These are phyloP conservation scores for Geoglossum cookeanum DNA, from an alignment of 2,329 filamentous ascomycete species.

Conservation along the genomic window DNA sequence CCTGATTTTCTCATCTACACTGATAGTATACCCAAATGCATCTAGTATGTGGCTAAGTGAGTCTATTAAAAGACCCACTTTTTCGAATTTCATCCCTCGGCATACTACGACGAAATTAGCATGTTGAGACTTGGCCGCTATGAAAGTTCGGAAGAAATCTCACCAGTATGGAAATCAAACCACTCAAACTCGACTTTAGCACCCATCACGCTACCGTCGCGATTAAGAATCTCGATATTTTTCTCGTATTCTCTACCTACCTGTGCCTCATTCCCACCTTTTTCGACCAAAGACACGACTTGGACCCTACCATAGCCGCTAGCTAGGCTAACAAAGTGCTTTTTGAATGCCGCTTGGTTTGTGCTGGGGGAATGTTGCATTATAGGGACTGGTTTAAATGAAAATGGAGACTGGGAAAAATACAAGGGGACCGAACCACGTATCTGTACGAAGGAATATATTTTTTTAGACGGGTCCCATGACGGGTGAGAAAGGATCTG, in stretches of 20 bases:
- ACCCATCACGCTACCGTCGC: constrained; percentile 33
- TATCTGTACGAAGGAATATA: constrained; percentile 72
- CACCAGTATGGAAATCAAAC: constrained; percentile 76
- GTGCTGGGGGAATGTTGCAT: constrained; percentile 62
- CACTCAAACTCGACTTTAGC: constrained; percentile 56
- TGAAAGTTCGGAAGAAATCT: neutral
- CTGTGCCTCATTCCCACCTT: constrained; percentile 60
- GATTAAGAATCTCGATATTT: constrained; percentile 46
- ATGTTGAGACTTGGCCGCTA: neutral
- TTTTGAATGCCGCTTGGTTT: constrained; percentile 60
- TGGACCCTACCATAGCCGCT: constrained; percentile 59
- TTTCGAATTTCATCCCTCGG: constrained; percentile 94
- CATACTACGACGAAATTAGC: constrained; percentile 33
- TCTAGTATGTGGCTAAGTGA: constrained; percentile 49
- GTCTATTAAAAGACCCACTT: constrained; percentile 63
- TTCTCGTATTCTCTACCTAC: constrained; percentile 64
- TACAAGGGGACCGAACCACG: constrained; percentile 86
- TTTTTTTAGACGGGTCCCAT: constrained; percentile 41
- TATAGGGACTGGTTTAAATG: constrained; percentile 69
- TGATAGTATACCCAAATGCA: constrained; percentile 50
- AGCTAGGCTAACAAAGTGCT: constrained; percentile 55
- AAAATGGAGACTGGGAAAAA: constrained; percentile 89
- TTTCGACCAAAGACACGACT: constrained; percentile 72
- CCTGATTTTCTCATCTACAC: constrained; percentile 24
- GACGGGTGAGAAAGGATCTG: constrained; percentile 62